A percentile compares a stretch with the other conserved stretches of the same genome.
Evolutionary conservation across 2,329 filamentous ascomycete species (phyloP).

Genomic region (Fusarium nelsonii): DNA sequence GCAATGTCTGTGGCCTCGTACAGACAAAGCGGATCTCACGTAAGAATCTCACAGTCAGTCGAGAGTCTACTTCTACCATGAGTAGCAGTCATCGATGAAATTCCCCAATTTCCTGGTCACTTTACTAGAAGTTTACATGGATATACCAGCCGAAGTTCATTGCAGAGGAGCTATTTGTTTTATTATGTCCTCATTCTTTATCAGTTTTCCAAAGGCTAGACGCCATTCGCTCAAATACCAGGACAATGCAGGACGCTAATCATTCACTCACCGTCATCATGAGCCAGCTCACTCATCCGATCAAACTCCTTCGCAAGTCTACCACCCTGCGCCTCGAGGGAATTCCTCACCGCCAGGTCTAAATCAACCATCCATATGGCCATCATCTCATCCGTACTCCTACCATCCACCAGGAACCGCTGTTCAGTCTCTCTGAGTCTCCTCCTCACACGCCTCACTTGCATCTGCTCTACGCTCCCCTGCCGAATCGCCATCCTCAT

Average conservation of each 20-base stretch:
- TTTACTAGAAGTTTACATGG: neutral
- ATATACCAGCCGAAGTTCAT: too few species aligned
- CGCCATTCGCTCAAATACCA: neutral
- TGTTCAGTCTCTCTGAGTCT: neutral
- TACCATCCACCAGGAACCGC: neutral
- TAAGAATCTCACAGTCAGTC: neutral
- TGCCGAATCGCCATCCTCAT: neutral
- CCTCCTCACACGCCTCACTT: neutral
- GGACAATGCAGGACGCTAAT: fast-evolving
- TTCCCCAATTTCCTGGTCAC: neutral
- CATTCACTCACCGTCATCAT: neutral
- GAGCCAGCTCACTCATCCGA: neutral
- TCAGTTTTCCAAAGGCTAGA: neutral
- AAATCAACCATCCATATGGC: neutral
- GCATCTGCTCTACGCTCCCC: neutral
- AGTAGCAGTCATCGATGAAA: neutral
- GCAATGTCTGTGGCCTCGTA: neutral
- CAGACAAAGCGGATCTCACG: neutral
- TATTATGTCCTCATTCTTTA: neutral
- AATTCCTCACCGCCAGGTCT: neutral
- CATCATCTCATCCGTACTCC: neutral
- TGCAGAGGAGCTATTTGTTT: too few species aligned
- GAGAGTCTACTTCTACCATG: neutral
- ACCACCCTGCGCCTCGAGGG: neutral
- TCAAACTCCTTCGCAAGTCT: neutral